Percentiles rank a stretch among this genome's conserved stretches.
These are phyloP conservation scores for Saturnispora mendoncae DNA, from an alignment of 805 yeast species.

Conservation along the genomic window DNA sequence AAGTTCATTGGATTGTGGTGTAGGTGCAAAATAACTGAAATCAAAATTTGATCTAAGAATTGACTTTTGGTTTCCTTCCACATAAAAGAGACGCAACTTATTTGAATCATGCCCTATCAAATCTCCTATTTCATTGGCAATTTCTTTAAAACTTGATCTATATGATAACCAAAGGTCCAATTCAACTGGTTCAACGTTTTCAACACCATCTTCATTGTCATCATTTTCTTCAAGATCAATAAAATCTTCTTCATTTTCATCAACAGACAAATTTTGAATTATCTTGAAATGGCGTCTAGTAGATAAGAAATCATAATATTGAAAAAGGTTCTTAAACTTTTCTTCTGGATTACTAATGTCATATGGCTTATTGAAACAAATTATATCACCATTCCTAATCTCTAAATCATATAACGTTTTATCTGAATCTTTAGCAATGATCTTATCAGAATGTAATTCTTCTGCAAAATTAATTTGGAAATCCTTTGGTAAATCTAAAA, in stretches of 20 bases:
- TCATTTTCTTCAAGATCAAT: constrained; percentile 28
- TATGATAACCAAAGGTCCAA: constrained; percentile 66
- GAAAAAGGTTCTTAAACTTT: constrained; percentile 31
- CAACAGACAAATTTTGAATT: constrained; percentile 33
- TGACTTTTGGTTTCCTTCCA: constrained; percentile 50
- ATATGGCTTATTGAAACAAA: constrained; percentile 26
- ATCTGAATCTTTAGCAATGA: constrained; percentile 36
- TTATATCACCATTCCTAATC: constrained; percentile 59
- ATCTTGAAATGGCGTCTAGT: constrained; percentile 55
- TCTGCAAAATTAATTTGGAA: constrained; percentile 40
- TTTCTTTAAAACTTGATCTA: constrained; percentile 44
- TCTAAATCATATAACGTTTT: constrained; percentile 48
- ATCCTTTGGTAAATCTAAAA: constrained; percentile 33
- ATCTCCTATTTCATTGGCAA: constrained; percentile 54
- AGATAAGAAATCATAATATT: constrained; percentile 45
- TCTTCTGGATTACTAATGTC: neutral
- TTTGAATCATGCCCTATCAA: constrained; percentile 46
- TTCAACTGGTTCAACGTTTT: neutral
- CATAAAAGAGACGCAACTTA: constrained; percentile 56
- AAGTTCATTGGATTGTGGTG: constrained; percentile 34
- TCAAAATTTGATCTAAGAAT: constrained; percentile 36
- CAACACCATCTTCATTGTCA: constrained; percentile 4
- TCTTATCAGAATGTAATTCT: constrained; percentile 49
- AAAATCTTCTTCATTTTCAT: constrained; percentile 41
- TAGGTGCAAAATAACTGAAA: constrained; percentile 27